These are phyloP conservation scores for Coemansia sp. DNA, from an alignment of 192 early-diverging fungal species.

Conservation along the genomic window DNA sequence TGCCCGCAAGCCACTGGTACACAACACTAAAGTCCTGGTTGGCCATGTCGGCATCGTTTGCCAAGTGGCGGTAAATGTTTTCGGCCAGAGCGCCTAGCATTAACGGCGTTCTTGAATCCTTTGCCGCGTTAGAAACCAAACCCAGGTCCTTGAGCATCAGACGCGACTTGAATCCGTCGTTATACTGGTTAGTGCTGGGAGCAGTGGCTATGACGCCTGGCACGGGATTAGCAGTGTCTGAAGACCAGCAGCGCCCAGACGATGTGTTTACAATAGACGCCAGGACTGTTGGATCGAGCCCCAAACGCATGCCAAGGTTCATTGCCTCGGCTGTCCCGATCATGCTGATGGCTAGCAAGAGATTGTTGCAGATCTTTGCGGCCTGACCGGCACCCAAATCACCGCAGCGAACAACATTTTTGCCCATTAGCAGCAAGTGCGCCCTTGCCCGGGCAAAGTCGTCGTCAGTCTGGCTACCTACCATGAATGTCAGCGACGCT, in stretches of 20 bases:
- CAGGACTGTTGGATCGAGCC: conserved; percentile 83
- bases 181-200: conserved; percentile 75
- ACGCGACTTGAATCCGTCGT: conserved; percentile 84
- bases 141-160: conserved; percentile 95
- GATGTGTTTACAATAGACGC: conserved; percentile 86
- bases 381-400: conserved; percentile 79
- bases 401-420: conserved; percentile 87
- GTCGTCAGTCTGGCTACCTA: conserved; percentile 61
- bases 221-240: conserved; percentile 87
- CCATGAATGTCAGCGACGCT: conserved; percentile 96
- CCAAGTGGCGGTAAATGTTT: conserved; percentile 79
- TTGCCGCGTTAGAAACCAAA: conserved; percentile 84
- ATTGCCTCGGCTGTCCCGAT: conserved; percentile 88
- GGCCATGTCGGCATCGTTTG: conserved; percentile 61
- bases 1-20: conserved; percentile 54
- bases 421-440: conserved; percentile 73
- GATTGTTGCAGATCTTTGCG: conserved; percentile 98
- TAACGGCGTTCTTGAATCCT: conserved; percentile 72
- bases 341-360: conserved; percentile 93
- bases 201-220: conserved; percentile 78
- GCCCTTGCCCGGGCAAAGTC: conserved; percentile 67
- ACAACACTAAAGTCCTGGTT: conserved; percentile 82
- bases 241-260: conserved; percentile 87
- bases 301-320: conserved; percentile 82
- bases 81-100: conserved; percentile 71